Evolutionary conservation across 768 basidiomycete genomes (phyloP), one percentile per base, ranked within the genome.

Genomic region (Lepiota venenata): DNA sequence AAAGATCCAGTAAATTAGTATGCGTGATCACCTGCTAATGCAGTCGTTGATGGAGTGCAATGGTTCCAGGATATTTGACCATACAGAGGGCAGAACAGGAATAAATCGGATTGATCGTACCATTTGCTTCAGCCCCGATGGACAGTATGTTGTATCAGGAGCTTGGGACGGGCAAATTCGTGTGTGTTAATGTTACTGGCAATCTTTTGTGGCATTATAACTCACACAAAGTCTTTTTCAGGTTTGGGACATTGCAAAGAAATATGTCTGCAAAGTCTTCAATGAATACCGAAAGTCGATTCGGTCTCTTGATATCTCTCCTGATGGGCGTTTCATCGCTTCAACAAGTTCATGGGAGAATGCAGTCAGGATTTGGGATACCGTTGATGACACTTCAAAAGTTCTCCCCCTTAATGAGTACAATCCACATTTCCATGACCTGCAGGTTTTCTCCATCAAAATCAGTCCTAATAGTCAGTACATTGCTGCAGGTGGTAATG

Each of bases 281-380:
- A 84, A 87, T 57, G 93, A 93, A 4, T 92, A 95, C 70, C 82
- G 83, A 61, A 88, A 91, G 63, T 92, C 93, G 64, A 91, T 95
- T 60, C 94, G 93, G 69, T 91, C 92, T 4, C 83, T 95, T 55
- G 91, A 89, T 64, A 94, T 93, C 68, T 90, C 91, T 2, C 69
- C 76, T 9, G 88, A 93, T 59, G 92, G 93, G 2, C 77, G 82
- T 11, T 77, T 87, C 57, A 85, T 94, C 56, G 88, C 93, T n/a
- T 92, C 89, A 4, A n/a, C n/a, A n/a, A 93, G 91, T 12, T 91
- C 88, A 0, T 91, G 92, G 2, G 89, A 75, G 51, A 72, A 70
- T 50, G 74, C 73, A 1, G 71, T 69, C 2, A 63, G 74, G 10
- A 72, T 77, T 20, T 74, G 74, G 73, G 69, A 74, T 55, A 67